Conservation (phyloP, 768 basidiomycete genomes). For the Tulasnella sp. region DNA sequence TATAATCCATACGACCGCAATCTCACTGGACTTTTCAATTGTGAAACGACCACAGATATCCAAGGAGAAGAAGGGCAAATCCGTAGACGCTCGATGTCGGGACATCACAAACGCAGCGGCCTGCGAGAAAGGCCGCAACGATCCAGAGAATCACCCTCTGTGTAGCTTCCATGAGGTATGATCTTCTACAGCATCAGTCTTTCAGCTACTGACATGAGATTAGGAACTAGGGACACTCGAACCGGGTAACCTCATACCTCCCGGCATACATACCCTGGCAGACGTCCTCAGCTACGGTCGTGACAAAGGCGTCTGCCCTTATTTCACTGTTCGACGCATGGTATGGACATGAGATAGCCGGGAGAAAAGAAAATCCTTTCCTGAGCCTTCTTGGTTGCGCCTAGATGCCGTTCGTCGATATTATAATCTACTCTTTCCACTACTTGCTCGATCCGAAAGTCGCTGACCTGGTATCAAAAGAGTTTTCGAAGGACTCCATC, state of each 20-base stretch:
- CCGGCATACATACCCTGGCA: constrained; percentile 88
- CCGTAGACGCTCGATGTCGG: constrained; percentile 92
- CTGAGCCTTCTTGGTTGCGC: background rate
- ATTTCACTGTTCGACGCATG: constrained; percentile 94
- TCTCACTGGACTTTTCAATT: no score
- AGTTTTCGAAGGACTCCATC: constrained; percentile 94
- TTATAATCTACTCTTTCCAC: constrained; percentile 98
- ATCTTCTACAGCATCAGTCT: background rate
- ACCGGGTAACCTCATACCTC: constrained; percentile 66
- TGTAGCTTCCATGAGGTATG: constrained; percentile 93
- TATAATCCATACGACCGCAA: no score
- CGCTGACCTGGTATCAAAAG: constrained; percentile 96
- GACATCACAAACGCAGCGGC: constrained; percentile 81
- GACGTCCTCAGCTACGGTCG: constrained; percentile 84
- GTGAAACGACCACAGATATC: constrained; percentile 61
- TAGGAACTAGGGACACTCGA: constrained; percentile 78
- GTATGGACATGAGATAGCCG: constrained; percentile 34
- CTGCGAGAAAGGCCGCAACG: constrained; percentile 69
- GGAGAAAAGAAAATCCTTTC: background rate
- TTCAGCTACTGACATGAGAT: background rate
- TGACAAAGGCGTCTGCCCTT: constrained; percentile 80
- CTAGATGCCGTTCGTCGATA: constrained; percentile 89
- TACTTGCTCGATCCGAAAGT: constrained; percentile 98
- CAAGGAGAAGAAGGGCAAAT: constrained; percentile 96
- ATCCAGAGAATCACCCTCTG: constrained; percentile 84